These are phyloP conservation scores for Hibiscus tridactylites DNA, from an alignment of 345 rosid genomes.

Conservation along the genomic window DNA sequence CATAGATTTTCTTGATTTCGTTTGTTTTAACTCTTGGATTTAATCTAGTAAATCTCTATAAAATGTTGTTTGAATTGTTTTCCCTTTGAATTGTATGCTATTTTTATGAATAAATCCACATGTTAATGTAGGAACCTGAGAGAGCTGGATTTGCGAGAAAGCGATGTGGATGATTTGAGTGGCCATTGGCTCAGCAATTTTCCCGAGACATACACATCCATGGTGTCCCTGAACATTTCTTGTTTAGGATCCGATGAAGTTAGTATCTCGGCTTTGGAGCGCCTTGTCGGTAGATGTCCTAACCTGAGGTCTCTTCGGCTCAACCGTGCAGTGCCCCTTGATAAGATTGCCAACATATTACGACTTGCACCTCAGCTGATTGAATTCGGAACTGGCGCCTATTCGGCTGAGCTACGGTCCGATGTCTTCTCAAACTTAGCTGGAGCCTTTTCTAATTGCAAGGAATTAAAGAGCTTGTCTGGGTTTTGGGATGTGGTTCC, in stretches of 20 bases:
- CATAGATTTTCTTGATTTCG: not conserved
- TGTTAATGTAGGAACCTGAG: constrained; percentile 51
- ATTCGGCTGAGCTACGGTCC: constrained; percentile 38
- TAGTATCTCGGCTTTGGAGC: constrained; percentile 61
- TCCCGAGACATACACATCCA: constrained; percentile 64
- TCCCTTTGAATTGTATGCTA: not conserved
- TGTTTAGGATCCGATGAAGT: constrained; percentile 69
- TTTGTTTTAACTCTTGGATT: not conserved
- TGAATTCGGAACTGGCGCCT: constrained; percentile 81
- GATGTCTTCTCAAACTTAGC: constrained; percentile 43
- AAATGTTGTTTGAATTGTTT: not conserved
- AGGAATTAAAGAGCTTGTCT: constrained; percentile 59
- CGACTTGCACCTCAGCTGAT: constrained; percentile 68
- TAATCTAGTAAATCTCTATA: not conserved
- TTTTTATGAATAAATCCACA: not conserved
- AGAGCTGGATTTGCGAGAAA: constrained; percentile 75
- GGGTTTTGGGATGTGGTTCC: constrained; percentile 91
- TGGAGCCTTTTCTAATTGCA: constrained; percentile 55
- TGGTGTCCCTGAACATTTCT: constrained; percentile 78
- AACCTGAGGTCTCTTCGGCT: constrained; percentile 63
- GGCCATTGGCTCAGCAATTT: constrained; percentile 88
- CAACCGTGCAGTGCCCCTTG: constrained; percentile 67
- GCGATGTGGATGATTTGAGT: constrained; percentile 80
- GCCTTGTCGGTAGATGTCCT: constrained; percentile 63
- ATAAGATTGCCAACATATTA: constrained; percentile 56